Evolutionary conservation across 2,329 filamentous ascomycete genomes (phyloP), one percentile per base, ranked within the genome.

Genomic region (Plenodomus lindquistii): DNA sequence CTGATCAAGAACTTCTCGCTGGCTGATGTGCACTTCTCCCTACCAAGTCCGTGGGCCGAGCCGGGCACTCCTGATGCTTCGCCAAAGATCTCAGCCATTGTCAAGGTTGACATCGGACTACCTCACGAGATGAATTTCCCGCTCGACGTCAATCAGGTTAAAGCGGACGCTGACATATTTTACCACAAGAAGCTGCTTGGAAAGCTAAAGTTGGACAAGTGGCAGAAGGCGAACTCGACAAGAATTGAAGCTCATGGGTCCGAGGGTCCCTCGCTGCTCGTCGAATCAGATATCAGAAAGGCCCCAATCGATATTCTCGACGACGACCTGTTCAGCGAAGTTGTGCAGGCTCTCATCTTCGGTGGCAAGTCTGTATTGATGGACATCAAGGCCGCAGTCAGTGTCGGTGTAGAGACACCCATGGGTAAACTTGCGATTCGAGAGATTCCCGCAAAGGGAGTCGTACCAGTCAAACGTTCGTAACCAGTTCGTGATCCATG

Each of bases 391-490:
- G 91, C 93, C 18, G 79, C 82, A 37, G 91, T 97, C 48, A 90
- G 96, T 71, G 88, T 92, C 56, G 84, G 89, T 64, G 83, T 97
- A 42, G 79, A 85, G 49, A 97, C 92, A 22, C 86, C 88, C 20
- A 79, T 99, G 55, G 94, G 94, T 40, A 79, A 86, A 60, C 83
- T 97, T 65, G 81, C 87, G 44, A 78, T 97, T 63, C 90, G 89
- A 72, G 85, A 87, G 59, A 87, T 99, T 64, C 93, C 93, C 40
- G 91, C 71, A 37, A 81, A 91, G 77, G 92, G 94, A 62, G 83
- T 86, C 66, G 86, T 99, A 67, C 89, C 89, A 74, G 84, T 97
- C 78, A 95, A 96, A 83, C 89, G 91, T 96, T 87, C 85, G 92
- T 90, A 79, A 74, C 79, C 75, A 77, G 81, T 77, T 70, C 67